These are phyloP conservation scores for Encephalitozoon intestinalis DNA, from an alignment of 371 early-diverging fungal species.

Conservation along the genomic window DNA sequence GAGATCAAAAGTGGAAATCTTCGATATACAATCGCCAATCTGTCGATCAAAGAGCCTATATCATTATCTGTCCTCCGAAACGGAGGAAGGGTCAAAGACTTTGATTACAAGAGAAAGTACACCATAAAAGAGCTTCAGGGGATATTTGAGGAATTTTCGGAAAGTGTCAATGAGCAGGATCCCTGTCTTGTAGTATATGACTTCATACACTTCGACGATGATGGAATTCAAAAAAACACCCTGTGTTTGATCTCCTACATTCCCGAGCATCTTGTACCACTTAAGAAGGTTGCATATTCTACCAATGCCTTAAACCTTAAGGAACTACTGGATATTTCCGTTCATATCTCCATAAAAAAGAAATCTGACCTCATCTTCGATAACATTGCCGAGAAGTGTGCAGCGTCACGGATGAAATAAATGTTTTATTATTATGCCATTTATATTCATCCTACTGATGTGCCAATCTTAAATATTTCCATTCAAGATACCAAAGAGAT, in stretches of 20 bases:
- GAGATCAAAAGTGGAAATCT: not conserved
- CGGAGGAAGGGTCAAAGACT: not conserved
- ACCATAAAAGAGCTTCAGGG: constrained; percentile 39
- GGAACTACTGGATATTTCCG: constrained; percentile 2
- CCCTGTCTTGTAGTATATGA: constrained; percentile 56
- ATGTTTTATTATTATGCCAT: not conserved
- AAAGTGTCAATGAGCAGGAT: constrained; percentile 22
- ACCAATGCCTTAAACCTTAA: constrained; percentile 25
- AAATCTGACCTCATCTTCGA: constrained; percentile 21
- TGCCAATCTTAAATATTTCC: not conserved
- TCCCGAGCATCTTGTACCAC: constrained; percentile 44
- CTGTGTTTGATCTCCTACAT: constrained; percentile 53
- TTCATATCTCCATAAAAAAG: constrained; percentile 23
- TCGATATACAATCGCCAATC: constrained; percentile 3
- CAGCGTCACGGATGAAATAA: constrained; percentile 21
- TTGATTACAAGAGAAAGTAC: constrained; percentile 16
- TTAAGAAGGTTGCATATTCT: constrained; percentile 49
- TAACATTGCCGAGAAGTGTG: constrained; percentile 24
- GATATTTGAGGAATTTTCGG: constrained; percentile 40
- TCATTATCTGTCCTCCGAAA: not conserved
- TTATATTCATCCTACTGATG: not conserved
- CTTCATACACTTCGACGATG: constrained; percentile 46
- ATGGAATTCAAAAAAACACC: constrained; percentile 41
- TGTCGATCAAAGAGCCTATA: constrained; percentile 8
- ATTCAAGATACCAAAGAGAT: not conserved